phyloP scores from a whole-genome alignment of 257 asterid species.

The Solanum pinnatisectum region DNA sequence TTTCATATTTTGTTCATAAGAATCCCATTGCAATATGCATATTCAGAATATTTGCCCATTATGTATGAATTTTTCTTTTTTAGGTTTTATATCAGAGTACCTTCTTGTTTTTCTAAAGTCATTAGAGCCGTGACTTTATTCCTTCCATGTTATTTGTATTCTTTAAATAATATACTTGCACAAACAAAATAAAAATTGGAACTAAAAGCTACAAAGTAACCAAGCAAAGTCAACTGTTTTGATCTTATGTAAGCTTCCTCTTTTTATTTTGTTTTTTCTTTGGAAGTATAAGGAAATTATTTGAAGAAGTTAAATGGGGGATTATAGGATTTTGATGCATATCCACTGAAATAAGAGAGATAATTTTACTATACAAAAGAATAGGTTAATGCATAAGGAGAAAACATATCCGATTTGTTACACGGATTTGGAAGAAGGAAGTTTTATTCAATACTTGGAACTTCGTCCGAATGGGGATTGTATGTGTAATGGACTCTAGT shows the following conservation, averaged over 20 bases:
- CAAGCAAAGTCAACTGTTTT: background rate
- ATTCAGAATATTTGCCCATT: background rate
- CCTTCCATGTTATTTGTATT: background rate
- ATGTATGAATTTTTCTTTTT: background rate
- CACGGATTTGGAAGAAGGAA: background rate
- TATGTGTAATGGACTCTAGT: background rate
- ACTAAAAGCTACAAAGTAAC: background rate
- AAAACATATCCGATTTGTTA: background rate
- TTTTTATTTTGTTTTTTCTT: background rate
- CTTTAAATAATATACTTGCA: background rate
- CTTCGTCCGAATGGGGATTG: background rate
- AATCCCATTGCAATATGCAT: background rate
- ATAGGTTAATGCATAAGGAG: background rate
- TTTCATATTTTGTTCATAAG: background rate
- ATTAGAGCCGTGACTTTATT: background rate
- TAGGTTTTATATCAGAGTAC: background rate
- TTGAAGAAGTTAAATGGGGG: background rate
- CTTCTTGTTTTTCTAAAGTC: background rate
- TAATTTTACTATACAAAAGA: background rate
- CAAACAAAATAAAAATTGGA: background rate
- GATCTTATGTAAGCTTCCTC: background rate
- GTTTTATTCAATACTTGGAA: background rate
- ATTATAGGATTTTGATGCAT: background rate
- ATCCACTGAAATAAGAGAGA: background rate
- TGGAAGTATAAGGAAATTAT: background rate